Conservation (phyloP, 1,284 basidiomycete species). For the Flammula alnicola region DNA sequence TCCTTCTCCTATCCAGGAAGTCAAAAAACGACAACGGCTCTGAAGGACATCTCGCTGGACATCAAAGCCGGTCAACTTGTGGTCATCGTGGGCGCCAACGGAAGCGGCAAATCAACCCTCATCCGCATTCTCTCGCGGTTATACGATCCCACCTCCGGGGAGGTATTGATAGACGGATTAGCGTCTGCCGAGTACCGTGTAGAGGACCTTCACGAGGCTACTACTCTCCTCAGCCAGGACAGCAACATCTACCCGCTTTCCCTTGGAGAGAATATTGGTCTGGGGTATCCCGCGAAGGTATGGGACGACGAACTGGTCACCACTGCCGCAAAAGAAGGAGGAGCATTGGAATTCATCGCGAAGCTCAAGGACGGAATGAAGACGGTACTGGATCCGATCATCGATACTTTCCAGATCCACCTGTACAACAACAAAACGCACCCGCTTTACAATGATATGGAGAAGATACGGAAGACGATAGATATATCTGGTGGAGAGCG, state of each 20-base stretch:
- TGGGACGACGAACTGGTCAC: constrained; percentile 34
- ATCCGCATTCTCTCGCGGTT: constrained; percentile 47
- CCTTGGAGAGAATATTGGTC: constrained; percentile 48
- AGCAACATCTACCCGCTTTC: constrained; percentile 47
- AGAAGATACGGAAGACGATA: constrained; percentile 37
- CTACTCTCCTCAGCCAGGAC: constrained; percentile 47
- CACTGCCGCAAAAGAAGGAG: constrained; percentile 41
- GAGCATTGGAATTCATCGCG: constrained; percentile 37
- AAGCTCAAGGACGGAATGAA: constrained; percentile 34
- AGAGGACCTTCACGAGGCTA: constrained; percentile 40
- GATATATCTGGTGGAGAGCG: constrained; percentile 46
- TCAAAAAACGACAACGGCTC: constrained; percentile 40
- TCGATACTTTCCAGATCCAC: constrained; percentile 30
- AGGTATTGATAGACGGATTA: constrained; percentile 43
- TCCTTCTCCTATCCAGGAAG: constrained; percentile 46
- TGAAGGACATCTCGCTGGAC: constrained; percentile 43
- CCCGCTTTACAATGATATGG: constrained; percentile 36
- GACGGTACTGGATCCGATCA: constrained; percentile 39
- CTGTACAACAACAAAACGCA: constrained; percentile 36
- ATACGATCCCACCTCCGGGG: constrained; percentile 44
- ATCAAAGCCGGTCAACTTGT: too few species aligned
- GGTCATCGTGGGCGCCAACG: constrained; percentile 50
- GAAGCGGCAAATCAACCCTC: constrained; percentile 48
- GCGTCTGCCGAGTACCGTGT: constrained; percentile 38
- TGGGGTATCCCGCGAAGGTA: constrained; percentile 40